phyloP scores from a whole-genome alignment of 441 rosid species.

The Sinapis alba region DNA sequence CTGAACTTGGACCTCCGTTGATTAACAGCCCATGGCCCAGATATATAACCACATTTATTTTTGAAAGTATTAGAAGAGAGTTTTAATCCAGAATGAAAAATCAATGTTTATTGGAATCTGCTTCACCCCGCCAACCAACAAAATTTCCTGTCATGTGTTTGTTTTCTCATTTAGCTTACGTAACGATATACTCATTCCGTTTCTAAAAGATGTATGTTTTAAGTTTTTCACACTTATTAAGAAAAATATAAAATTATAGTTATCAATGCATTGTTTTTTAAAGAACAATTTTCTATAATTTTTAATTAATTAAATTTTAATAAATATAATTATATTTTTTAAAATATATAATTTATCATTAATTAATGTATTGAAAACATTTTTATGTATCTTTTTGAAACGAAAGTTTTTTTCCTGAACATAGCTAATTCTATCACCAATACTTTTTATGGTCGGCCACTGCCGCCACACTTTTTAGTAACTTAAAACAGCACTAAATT shows the following conservation, averaged over 20 bases:
- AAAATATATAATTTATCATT: too few species aligned
- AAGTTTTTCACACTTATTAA: too few species aligned
- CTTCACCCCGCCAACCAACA: neutral
- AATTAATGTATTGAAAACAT: too few species aligned
- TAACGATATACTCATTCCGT: too few species aligned
- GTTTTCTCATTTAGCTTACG: neutral
- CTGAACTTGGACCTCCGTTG: neutral
- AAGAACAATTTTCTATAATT: too few species aligned
- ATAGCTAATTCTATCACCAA: neutral
- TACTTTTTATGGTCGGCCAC: slow-evolving; percentile 34
- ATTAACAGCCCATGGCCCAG: slow-evolving; percentile 26
- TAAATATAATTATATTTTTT: too few species aligned
- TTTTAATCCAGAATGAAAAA: neutral
- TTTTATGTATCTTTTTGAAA: too few species aligned
- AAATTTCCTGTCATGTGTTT: neutral
- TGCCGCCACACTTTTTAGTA: slow-evolving; percentile 28
- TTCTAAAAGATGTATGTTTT: too few species aligned
- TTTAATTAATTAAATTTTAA: too few species aligned
- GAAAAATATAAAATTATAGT: too few species aligned
- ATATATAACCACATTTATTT: neutral
- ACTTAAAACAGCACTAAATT: slow-evolving; percentile 1
- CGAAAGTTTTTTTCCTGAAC: too few species aligned
- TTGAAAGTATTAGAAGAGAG: neutral
- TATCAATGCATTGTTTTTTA: too few species aligned
- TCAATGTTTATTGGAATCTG: neutral